Conservation (phyloP, 257 asterid genomes). For the Schizonepeta tenuifolia region DNA sequence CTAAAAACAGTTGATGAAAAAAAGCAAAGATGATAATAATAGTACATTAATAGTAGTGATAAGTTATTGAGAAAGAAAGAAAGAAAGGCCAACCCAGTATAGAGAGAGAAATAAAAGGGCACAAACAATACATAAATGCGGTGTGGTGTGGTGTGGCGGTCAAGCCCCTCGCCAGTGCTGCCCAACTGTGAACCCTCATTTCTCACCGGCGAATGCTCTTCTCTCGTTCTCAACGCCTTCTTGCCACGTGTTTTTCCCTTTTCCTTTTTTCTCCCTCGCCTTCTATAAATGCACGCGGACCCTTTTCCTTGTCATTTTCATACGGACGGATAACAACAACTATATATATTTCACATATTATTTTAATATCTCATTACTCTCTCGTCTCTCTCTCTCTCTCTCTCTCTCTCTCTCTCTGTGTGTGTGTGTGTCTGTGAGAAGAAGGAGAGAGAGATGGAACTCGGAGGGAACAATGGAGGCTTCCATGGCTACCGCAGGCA, state of each 20-base stretch:
- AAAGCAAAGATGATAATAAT: slow-evolving; percentile 1
- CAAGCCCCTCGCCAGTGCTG: slow-evolving; percentile 43
- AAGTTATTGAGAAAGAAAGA: neutral
- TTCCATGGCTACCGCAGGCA: slow-evolving; percentile 66
- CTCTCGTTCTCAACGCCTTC: slow-evolving; percentile 67
- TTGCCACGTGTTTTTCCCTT: slow-evolving; percentile 54
- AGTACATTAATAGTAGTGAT: no score
- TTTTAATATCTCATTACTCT: neutral
- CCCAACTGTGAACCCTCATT: slow-evolving; percentile 51
- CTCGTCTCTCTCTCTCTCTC: neutral
- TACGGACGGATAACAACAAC: neutral
- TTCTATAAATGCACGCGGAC: slow-evolving; percentile 35
- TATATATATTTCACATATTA: no score
- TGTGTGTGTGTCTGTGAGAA: neutral
- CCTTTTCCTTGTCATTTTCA: slow-evolving; percentile 10
- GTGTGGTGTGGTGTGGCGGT: slow-evolving; percentile 37
- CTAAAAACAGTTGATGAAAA: slow-evolving; percentile 18
- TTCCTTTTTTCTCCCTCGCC: neutral
- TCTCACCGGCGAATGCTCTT: slow-evolving; percentile 59
- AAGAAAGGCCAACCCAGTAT: neutral
- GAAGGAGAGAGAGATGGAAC: slow-evolving; percentile 46
- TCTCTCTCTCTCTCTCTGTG: neutral
- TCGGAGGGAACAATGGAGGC: slow-evolving; percentile 51
- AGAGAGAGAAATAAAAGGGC: neutral
- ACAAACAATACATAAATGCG: neutral